phyloP scores from a whole-genome alignment of 495 filamentous ascomycete genomes.

The Daldinia concentrica region DNA sequence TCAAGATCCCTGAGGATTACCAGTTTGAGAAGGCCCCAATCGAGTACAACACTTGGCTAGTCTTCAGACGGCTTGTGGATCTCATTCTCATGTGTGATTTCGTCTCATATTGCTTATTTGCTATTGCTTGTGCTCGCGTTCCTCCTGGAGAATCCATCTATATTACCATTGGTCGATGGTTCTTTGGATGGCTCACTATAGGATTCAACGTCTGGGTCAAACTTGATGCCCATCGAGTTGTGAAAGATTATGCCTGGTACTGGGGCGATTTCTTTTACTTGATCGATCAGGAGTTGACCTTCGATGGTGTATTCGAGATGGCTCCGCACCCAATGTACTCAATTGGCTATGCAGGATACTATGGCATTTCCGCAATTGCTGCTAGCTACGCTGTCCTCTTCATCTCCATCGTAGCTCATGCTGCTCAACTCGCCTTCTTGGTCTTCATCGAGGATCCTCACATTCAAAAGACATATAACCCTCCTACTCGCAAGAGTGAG shows the following conservation, averaged over 20 bases:
- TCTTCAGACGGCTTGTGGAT: slow-evolving; percentile 94
- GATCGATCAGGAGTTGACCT: slow-evolving; percentile 96
- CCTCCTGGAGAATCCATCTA: slow-evolving; percentile 74
- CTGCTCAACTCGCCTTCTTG: slow-evolving; percentile 92
- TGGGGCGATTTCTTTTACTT: slow-evolving; percentile 99
- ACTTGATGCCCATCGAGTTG: slow-evolving; percentile 95
- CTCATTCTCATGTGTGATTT: slow-evolving; percentile 99
- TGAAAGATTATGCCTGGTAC: slow-evolving; percentile 99
- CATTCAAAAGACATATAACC: slow-evolving; percentile 97
- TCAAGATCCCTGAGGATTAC: slow-evolving; percentile 93
- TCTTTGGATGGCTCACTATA: slow-evolving; percentile 80
- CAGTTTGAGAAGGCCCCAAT: slow-evolving; percentile 90
- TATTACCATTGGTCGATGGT: slow-evolving; percentile 80
- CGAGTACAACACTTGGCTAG: slow-evolving; percentile 99
- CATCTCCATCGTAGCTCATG: slow-evolving; percentile 95
- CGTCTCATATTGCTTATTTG: slow-evolving; percentile 94
- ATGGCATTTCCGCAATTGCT: slow-evolving; percentile 98
- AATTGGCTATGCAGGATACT: slow-evolving; percentile 97
- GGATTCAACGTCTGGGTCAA: slow-evolving; percentile 99
- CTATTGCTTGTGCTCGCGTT: slow-evolving; percentile 81
- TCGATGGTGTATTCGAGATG: slow-evolving; percentile 99
- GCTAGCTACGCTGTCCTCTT: slow-evolving; percentile 97
- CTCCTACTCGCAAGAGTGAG: slow-evolving; percentile 72
- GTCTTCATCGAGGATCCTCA: slow-evolving; percentile 92
- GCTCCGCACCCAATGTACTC: slow-evolving; percentile 99